These are phyloP conservation scores for Penicillium cataractarum DNA, from an alignment of 495 filamentous ascomycete genomes.

Conservation along the genomic window DNA sequence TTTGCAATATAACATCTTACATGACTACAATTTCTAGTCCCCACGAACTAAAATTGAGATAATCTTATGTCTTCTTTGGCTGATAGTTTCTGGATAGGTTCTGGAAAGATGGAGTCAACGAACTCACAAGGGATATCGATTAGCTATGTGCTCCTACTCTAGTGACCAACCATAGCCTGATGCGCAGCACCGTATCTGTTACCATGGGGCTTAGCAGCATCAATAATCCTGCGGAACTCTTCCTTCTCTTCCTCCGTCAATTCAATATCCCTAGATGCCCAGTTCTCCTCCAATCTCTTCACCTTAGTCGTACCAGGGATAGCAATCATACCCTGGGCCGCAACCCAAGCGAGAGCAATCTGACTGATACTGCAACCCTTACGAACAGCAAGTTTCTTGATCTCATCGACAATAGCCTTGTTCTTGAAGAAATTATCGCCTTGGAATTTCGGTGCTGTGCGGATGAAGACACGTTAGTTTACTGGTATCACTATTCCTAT, in stretches of 20 bases:
- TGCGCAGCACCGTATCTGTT: conserved; percentile 35
- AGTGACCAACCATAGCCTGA: conserved; percentile 47
- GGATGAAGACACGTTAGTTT: conserved; percentile 1
- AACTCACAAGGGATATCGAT: neutral
- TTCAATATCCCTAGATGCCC: conserved; percentile 42
- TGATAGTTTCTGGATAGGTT: too few relatives aligned
- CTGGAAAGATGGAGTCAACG: too few relatives aligned
- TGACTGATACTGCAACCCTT: conserved; percentile 46
- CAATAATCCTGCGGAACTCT: conserved; percentile 44
- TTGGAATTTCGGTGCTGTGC: conserved; percentile 50
- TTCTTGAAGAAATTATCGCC: conserved; percentile 57
- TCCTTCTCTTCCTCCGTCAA: conserved; percentile 39
- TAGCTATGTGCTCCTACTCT: conserved; percentile 4
- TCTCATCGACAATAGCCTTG: conserved; percentile 46
- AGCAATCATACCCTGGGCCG: conserved; percentile 49
- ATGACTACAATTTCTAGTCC: neutral
- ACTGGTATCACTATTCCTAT: neutral
- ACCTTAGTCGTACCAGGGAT: conserved; percentile 55
- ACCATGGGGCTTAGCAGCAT: conserved; percentile 44
- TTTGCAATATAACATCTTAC: conserved; percentile 4
- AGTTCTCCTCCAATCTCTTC: conserved; percentile 45
- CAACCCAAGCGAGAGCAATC: conserved; percentile 52
- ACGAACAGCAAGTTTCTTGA: conserved; percentile 42
- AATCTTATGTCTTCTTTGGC: neutral
- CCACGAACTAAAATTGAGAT: neutral